Base-by-base conservation (phyloP, 208 protist species). In the Balamuthia mandrillaris region DNA sequence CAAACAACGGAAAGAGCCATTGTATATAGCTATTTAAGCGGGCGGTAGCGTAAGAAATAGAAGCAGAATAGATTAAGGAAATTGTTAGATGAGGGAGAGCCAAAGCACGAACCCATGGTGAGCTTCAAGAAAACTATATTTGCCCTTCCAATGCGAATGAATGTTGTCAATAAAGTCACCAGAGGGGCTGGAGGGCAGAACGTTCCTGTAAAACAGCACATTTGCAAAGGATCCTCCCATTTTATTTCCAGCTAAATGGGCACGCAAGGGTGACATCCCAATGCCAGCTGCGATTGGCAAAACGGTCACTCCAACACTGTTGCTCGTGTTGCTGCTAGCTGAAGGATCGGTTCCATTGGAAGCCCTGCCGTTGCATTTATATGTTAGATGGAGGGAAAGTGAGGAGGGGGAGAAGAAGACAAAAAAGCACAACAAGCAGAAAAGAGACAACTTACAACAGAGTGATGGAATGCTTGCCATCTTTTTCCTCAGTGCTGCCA, bases 151-250 rank as follows among this genome's bases (percentile, higher is more conserved):
- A 3, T 24, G 66, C n/a, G 18, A 35, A 27, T 77, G 66, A 27
- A 77, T 47, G 66, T 45, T 39, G n/a, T 77, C 66, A 33, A 77
- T 77, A 18, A 77, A 51, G 66, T 77, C 66, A 27, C 66, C 66
- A 0, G 66, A 77, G 14, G 66, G 66, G 24, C 66, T 39, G 7
- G 66, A 77, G 29, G 66, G 66, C 21, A 39, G 66, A 4, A 77
- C 66, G 44, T 77, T 33, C 21, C 18, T 0, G 44, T 7, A 21
- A 18, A 27, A 18, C 1, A 49, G 60, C 6, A 6, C 21, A 24
- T 44, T 6, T 37, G 1, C 33, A 3, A 12, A 10, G 31, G 5
- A 37, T 5, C 0, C 14, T 0, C 18, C 0, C 33, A 24, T 44
- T 3, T 60, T 16, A 18, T 18, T 27, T 60, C 7, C n/a, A 18